phyloP scores from a whole-genome alignment of 352 stramenopile species.

The Globisporangium cylindrosporum region DNA sequence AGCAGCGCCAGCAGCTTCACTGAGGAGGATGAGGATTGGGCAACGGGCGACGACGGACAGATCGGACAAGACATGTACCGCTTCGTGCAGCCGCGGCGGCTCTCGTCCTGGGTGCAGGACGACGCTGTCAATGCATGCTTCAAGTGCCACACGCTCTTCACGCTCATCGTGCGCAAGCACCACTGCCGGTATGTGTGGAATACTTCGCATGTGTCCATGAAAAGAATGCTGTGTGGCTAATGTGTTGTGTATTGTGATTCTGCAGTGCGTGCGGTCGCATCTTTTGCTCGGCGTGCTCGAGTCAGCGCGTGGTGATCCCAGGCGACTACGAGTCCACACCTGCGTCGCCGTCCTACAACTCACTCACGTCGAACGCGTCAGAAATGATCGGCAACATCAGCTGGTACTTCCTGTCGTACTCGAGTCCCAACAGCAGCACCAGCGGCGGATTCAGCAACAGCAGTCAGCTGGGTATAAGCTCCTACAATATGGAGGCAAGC shows the following conservation, averaged over 20 bases:
- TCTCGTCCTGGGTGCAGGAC: conserved; percentile 85
- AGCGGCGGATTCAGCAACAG: background rate
- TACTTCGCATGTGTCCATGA: background rate
- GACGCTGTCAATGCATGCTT: conserved; percentile 85
- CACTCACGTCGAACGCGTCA: conserved; percentile 66
- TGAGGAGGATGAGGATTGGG: conserved; percentile 63
- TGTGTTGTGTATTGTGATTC: background rate
- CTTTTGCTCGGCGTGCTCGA: conserved; percentile 78
- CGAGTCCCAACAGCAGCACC: conserved; percentile 24
- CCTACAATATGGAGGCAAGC: conserved; percentile 27
- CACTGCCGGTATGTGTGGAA: conserved; percentile 51
- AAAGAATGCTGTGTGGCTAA: background rate
- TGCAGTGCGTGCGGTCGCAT: conserved; percentile 69
- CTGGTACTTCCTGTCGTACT: conserved; percentile 77
- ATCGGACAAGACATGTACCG: conserved; percentile 72
- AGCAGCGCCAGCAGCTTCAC: conserved; percentile 26
- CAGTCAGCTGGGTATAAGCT: conserved; percentile 3
- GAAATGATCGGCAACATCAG: conserved; percentile 81
- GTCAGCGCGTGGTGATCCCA: conserved; percentile 79
- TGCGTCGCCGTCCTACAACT: conserved; percentile 54
- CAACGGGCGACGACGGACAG: conserved; percentile 42
- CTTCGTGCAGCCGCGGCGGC: conserved; percentile 73
- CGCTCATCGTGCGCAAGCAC: conserved; percentile 77
- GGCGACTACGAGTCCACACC: conserved; percentile 76
- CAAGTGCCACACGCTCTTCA: conserved; percentile 82